A percentile compares a stretch with the other conserved stretches of the same genome.
These are phyloP conservation scores for Blastocystis hominis DNA, from an alignment of 352 stramenopile genomes.

Conservation along the genomic window DNA sequence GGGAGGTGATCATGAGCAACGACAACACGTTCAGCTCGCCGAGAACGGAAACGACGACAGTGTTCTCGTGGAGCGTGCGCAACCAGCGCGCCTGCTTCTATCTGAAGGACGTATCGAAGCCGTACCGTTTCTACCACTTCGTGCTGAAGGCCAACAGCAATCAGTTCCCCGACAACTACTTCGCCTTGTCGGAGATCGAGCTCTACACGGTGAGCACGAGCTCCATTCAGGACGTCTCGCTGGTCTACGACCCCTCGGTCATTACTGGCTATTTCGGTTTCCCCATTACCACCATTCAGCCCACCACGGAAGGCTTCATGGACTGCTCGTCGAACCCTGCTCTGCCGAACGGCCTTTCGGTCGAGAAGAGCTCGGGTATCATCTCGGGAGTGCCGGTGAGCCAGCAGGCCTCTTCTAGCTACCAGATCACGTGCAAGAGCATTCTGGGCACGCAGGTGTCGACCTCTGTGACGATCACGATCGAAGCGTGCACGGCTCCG, in stretches of 20 bases:
- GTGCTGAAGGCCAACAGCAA: background rate
- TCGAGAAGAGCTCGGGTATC: conserved; percentile 20
- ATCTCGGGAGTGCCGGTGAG: conserved; percentile 37
- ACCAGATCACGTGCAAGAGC: conserved; percentile 22
- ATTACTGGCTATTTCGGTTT: conserved; percentile 19
- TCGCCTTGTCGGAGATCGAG: background rate
- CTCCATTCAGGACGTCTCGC: background rate
- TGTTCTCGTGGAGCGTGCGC: background rate
- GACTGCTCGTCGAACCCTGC: background rate
- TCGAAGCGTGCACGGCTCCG: background rate
- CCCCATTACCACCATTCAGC: conserved; percentile 12
- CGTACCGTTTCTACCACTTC: conserved; percentile 41
- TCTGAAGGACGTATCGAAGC: background rate
- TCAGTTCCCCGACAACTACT: conserved; percentile 39
- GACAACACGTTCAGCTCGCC: background rate
- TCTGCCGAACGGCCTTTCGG: conserved; percentile 1
- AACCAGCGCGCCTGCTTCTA: conserved; percentile 4
- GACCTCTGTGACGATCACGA: conserved; percentile 9
- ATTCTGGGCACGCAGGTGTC: background rate
- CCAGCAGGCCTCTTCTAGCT: background rate
- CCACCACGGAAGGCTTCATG: background rate
- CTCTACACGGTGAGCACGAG: conserved; percentile 14
- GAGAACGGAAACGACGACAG: background rate
- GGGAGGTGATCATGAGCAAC: background rate
- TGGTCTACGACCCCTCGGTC: background rate